Evolutionary conservation across 306 rosid species (phyloP).

Genomic region (Acacia melanoxylon): DNA sequence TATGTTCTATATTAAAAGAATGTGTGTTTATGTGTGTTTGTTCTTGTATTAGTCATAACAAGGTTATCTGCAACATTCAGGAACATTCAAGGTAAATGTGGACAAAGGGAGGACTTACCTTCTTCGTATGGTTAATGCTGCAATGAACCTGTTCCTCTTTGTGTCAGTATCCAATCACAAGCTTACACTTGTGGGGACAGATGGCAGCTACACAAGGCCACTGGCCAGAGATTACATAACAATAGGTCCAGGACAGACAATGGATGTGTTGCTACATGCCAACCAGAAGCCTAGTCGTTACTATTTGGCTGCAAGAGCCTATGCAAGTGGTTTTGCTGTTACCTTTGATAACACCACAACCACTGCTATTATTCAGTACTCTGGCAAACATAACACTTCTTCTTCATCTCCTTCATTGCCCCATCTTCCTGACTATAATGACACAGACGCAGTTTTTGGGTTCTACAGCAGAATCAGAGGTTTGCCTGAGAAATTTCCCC

Average conservation of each 20-base stretch:
- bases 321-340: constrained; percentile 25
- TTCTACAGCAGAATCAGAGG: constrained; percentile 35
- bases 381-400: background rate
- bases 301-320: constrained; percentile 50
- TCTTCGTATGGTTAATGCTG: constrained; percentile 49
- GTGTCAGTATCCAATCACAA: constrained; percentile 50
- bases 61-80: constrained; percentile 18
- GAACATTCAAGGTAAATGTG: constrained; percentile 39
- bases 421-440: constrained; percentile 34
- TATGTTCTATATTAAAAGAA: too few species aligned
- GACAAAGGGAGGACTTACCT: constrained; percentile 45
- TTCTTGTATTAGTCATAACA: background rate
- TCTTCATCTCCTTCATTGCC: constrained; percentile 27
- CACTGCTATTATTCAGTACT: constrained; percentile 52
- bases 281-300: constrained; percentile 42
- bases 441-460: constrained; percentile 30
- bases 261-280: constrained; percentile 47
- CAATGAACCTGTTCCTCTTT: constrained; percentile 41
- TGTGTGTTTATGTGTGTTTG: too few species aligned
- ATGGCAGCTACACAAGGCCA: constrained; percentile 46
- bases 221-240: constrained; percentile 33
- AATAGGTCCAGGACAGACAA: constrained; percentile 57
- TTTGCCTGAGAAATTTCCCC: constrained; percentile 32
- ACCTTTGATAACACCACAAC: constrained; percentile 42
- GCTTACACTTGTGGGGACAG: constrained; percentile 49